Conservation (phyloP, 2,329 filamentous ascomycete genomes). For the Pseudocercospora vitis region DNA sequence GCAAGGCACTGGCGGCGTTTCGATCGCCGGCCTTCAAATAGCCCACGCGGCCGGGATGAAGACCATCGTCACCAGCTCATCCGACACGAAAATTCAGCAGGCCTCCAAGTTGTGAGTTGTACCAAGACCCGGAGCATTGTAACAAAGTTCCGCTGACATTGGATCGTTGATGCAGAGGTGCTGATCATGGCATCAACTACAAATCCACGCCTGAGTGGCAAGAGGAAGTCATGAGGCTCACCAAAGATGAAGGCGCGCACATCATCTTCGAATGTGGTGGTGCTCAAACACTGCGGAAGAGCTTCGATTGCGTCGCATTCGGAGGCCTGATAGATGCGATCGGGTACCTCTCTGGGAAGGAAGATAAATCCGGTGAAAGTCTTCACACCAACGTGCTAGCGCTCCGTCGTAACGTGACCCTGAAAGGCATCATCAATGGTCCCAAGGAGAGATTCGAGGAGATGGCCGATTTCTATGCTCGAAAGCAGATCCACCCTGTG, state of each 20-base stretch:
- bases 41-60: slow-evolving; percentile 46
- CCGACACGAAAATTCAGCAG: slow-evolving; percentile 51
- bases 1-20: slow-evolving; percentile 49
- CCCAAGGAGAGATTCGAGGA: slow-evolving; percentile 54
- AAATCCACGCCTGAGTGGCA: slow-evolving; percentile 60
- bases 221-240: slow-evolving; percentile 53
- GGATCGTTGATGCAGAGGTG: slow-evolving; percentile 45
- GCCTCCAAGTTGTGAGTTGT: slow-evolving; percentile 59
- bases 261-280: slow-evolving; percentile 56
- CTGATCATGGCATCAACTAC: slow-evolving; percentile 63
- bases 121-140: slow-evolving; percentile 46
- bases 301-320: slow-evolving; percentile 46
- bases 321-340: slow-evolving; percentile 45
- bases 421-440: slow-evolving; percentile 60
- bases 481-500: slow-evolving; percentile 44
- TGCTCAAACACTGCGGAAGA: slow-evolving; percentile 50
- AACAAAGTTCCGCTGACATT: not conserved
- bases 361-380: slow-evolving; percentile 56
- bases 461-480: slow-evolving; percentile 45
- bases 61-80: slow-evolving; percentile 61
- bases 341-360: slow-evolving; percentile 52
- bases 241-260: slow-evolving; percentile 49
- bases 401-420: slow-evolving; percentile 52
- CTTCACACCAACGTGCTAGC: slow-evolving; percentile 62
- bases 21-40: slow-evolving; percentile 44